phyloP scores from a whole-genome alignment of 2,329 filamentous ascomycete species.

The Cordyceps cicadae region DNA sequence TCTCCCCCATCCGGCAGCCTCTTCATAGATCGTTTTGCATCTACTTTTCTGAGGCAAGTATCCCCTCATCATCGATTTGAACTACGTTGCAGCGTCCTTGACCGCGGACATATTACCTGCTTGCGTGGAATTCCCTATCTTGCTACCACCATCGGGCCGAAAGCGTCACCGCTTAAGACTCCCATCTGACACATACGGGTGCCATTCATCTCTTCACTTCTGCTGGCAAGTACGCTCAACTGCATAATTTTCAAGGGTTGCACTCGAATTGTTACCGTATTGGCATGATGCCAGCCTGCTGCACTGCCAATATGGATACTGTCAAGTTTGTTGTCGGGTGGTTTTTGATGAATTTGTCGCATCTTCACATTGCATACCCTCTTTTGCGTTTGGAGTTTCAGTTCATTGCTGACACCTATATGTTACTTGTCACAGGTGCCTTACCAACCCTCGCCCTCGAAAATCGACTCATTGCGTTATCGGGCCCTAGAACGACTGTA shows the following conservation, averaged over 20 bases:
- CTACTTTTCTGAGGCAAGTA: neutral
- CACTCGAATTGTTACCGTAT: neutral
- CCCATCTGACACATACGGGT: neutral
- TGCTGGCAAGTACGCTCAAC: neutral
- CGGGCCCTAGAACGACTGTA: neutral
- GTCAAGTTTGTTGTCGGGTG: neutral
- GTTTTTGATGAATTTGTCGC: neutral
- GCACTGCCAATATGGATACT: neutral
- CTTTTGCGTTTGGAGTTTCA: neutral
- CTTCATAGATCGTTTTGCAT: slow-evolving; percentile 1
- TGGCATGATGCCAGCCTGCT: neutral
- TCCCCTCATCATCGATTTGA: neutral
- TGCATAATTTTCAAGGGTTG: neutral
- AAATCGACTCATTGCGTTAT: neutral
- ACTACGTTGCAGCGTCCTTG: neutral
- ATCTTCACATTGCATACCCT: neutral
- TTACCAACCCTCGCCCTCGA: neutral
- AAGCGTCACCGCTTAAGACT: slow-evolving; percentile 8
- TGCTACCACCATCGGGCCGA: slow-evolving; percentile 4
- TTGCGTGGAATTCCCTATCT: slow-evolving; percentile 5
- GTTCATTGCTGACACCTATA: neutral
- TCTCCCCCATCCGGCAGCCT: slow-evolving; percentile 12
- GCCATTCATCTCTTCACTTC: neutral
- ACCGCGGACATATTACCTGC: neutral
- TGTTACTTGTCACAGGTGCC: neutral